A percentile compares a stretch with the other conserved stretches of the same genome.
phyloP scores from a whole-genome alignment of 371 early-diverging fungal genomes.

The Mortierella sp. region DNA sequence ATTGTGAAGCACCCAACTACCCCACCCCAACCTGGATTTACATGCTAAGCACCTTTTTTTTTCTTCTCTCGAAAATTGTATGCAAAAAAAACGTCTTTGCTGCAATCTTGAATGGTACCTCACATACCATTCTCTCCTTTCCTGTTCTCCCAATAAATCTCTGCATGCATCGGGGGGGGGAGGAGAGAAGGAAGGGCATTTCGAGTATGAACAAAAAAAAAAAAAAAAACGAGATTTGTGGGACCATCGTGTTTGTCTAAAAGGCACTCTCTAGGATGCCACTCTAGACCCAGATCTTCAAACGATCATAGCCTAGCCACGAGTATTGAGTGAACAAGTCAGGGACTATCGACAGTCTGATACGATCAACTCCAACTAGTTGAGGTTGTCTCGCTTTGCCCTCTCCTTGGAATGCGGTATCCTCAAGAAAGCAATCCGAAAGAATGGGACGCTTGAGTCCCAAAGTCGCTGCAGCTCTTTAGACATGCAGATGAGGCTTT shows the following conservation, averaged over 20 bases:
- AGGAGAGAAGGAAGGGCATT: too few relatives aligned
- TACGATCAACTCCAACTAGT: too few relatives aligned
- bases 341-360: too few relatives aligned
- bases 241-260: slow-evolving; percentile 86
- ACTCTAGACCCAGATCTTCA: slow-evolving; percentile 85
- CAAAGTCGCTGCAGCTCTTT: slow-evolving; percentile 54
- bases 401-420: slow-evolving; percentile 15
- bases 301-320: slow-evolving; percentile 65
- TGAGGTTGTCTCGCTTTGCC: not conserved
- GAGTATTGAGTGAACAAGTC: slow-evolving; percentile 65
- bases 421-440: slow-evolving; percentile 23
- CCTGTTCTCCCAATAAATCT: slow-evolving; percentile 57
- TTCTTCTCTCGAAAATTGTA: not conserved
- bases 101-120: too few relatives aligned
- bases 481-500: slow-evolving; percentile 38
- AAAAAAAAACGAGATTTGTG: slow-evolving; percentile 88
- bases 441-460: slow-evolving; percentile 52
- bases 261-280: slow-evolving; percentile 79
- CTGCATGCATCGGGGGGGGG: slow-evolving; percentile 92
- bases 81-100: too few relatives aligned
- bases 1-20: slow-evolving; percentile 82
- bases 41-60: slow-evolving; percentile 61
- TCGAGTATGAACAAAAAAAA: slow-evolving; percentile 71
- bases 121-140: slow-evolving; percentile 8
- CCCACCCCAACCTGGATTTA: slow-evolving; percentile 82